These are phyloP conservation scores for Fraxinus xanthoxyloides DNA, from an alignment of 305 asterid species.

Conservation along the genomic window DNA sequence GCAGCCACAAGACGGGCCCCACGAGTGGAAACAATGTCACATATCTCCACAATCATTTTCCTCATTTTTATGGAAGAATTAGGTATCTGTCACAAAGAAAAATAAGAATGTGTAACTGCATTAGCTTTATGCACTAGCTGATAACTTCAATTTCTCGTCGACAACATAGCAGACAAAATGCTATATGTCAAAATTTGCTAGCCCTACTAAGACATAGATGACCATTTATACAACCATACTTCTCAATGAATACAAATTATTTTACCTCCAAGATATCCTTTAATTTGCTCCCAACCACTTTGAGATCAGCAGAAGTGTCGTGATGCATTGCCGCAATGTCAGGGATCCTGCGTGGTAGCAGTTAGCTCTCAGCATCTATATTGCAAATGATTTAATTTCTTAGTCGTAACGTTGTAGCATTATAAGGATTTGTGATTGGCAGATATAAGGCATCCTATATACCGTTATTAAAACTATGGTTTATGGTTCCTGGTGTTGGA, in stretches of 20 bases:
- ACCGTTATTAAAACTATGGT: neutral
- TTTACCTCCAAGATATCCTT: conserved; percentile 75
- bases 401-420: neutral
- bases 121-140: neutral
- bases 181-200: neutral
- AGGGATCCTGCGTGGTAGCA: conserved; percentile 57
- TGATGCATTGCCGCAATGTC: conserved; percentile 90
- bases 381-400: neutral
- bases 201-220: neutral
- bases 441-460: neutral
- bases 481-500: neutral
- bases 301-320: conserved; percentile 81
- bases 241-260: neutral
- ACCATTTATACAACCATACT: neutral
- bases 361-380: neutral
- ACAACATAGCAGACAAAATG: neutral
- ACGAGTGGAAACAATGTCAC: conserved; percentile 69
- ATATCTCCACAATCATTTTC: conserved; percentile 57
- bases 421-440: neutral
- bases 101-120: neutral
- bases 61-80: conserved; percentile 54
- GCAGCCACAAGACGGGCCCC: conserved; percentile 92
- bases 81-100: conserved; percentile 41
- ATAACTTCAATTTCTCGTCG: neutral
- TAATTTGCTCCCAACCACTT: conserved; percentile 70